Percentiles rank a stretch among this genome's conserved stretches.
phyloP scores from a whole-genome alignment of 179 eudicot species.

The Camellia oleifera region DNA sequence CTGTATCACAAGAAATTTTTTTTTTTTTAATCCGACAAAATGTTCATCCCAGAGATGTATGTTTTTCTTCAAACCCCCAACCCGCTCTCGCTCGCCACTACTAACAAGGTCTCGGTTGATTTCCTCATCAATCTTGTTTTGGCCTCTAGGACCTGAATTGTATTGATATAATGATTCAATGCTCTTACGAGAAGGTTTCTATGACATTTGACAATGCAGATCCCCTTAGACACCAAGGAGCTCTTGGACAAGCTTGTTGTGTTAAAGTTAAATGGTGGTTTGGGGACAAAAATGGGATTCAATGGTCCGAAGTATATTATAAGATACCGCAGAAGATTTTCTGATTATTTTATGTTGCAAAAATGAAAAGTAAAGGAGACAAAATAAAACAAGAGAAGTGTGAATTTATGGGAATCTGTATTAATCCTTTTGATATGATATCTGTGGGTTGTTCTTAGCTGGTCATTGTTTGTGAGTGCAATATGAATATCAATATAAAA shows the following conservation, averaged over 20 bases:
- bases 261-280: slow-evolving; percentile 31
- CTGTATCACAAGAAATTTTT: too few species aligned
- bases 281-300: slow-evolving; percentile 44
- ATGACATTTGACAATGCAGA: slow-evolving; percentile 28
- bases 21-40: slow-evolving; percentile 5
- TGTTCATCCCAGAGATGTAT: slow-evolving; percentile 28
- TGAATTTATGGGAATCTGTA: too few species aligned
- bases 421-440: too few species aligned
- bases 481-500: too few species aligned
- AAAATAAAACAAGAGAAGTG: too few species aligned
- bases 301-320: slow-evolving; percentile 45
- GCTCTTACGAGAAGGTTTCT: background rate
- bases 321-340: background rate
- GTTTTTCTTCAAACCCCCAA: too few species aligned
- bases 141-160: background rate
- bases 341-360: too few species aligned
- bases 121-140: background rate
- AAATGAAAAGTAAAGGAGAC: too few species aligned
- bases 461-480: too few species aligned
- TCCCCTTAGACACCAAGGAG: slow-evolving; percentile 28
- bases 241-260: slow-evolving; percentile 54
- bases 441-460: too few species aligned
- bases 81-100: too few species aligned
- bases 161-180: background rate
- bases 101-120: too few species aligned